Evolutionary conservation across 2,329 filamentous ascomycete species (phyloP).

Genomic region (Ceratocystis albifundus): DNA sequence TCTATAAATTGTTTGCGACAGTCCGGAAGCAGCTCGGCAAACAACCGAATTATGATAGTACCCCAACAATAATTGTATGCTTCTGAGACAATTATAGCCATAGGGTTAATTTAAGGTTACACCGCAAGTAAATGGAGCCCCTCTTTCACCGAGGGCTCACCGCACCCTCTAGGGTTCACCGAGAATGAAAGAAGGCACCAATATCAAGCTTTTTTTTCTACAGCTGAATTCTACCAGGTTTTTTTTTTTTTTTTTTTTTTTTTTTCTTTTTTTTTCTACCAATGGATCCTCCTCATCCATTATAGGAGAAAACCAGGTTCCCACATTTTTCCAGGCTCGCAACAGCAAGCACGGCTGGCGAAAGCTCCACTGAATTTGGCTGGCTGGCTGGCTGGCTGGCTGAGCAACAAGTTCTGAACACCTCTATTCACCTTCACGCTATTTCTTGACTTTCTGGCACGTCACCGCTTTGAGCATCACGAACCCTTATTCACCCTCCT

Average conservation of each 20-base stretch:
- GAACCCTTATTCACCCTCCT: constrained; percentile 14
- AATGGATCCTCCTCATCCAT: neutral
- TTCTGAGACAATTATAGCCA: neutral
- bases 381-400: neutral
- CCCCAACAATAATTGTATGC: too few species aligned
- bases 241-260: constrained; percentile 20
- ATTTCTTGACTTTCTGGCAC: constrained; percentile 18
- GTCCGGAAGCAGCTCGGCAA: too few species aligned
- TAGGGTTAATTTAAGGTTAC: constrained; percentile 8
- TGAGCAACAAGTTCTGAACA: constrained; percentile 18
- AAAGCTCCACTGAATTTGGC: constrained; percentile 16
- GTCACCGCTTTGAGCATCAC: constrained; percentile 21
- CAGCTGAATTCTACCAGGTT: constrained; percentile 18
- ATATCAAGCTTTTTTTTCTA: constrained; percentile 5
- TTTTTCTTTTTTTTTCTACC: constrained; percentile 18
- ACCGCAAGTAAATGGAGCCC: neutral
- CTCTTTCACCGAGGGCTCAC: constrained; percentile 10
- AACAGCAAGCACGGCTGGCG: constrained; percentile 1
- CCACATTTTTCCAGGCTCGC: constrained; percentile 11
- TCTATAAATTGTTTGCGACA: neutral
- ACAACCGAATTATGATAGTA: too few species aligned
- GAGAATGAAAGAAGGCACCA: constrained; percentile 17
- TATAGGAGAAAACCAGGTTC: neutral
- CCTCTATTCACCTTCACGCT: constrained; percentile 18
- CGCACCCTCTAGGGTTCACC: constrained; percentile 10